These are phyloP conservation scores for Solanum chilense DNA, from an alignment of 257 asterid species.

Conservation along the genomic window DNA sequence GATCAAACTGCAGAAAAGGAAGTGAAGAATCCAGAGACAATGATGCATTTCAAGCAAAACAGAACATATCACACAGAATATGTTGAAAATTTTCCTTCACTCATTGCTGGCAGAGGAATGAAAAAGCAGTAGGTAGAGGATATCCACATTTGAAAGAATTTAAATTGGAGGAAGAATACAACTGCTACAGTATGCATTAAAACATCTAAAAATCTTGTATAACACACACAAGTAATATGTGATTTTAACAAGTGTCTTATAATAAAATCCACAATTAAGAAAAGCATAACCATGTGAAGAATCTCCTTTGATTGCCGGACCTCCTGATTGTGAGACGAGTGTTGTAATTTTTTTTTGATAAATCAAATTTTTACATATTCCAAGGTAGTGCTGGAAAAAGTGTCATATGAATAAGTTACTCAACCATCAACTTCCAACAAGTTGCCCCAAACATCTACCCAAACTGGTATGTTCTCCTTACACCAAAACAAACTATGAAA, in stretches of 20 bases:
- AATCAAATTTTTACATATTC: background rate
- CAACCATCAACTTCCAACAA: background rate
- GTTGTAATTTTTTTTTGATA: too few species aligned
- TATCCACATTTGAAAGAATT: background rate
- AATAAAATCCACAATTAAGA: background rate
- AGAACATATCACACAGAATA: background rate
- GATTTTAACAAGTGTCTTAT: background rate
- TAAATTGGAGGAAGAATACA: background rate
- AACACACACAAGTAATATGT: background rate
- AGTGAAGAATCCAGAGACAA: background rate
- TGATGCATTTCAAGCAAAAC: background rate
- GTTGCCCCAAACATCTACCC: background rate
- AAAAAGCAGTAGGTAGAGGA: background rate
- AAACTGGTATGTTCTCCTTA: background rate
- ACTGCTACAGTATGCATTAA: background rate
- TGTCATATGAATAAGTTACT: background rate
- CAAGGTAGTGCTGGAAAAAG: background rate
- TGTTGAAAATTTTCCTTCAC: background rate
- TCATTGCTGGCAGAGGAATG: background rate
- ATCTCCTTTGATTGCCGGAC: too few species aligned
- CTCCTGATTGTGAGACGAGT: too few species aligned
- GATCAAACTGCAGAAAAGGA: background rate
- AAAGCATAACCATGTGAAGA: too few species aligned
- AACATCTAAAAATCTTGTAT: background rate
- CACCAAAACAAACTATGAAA: background rate